Conservation (phyloP, 176 grass and related monocot genomes). For the Oryza rufipogon region DNA sequence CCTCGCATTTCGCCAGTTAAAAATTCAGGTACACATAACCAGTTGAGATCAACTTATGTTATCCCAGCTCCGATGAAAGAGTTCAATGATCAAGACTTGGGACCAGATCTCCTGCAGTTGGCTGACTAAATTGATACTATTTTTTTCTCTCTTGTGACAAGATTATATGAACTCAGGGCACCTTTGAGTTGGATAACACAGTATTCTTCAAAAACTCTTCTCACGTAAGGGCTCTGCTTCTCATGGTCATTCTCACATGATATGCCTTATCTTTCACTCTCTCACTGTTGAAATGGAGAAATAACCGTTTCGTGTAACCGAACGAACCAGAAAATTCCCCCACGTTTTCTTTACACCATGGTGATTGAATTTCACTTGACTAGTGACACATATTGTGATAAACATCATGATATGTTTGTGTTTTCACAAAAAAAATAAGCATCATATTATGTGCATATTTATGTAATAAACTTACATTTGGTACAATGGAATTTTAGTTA, state of each 20-base stretch:
- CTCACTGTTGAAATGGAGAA: too few relatives aligned
- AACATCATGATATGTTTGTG: too few relatives aligned
- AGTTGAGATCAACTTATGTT: constrained; percentile 44
- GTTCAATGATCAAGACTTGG: constrained; percentile 65
- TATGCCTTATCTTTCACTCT: too few relatives aligned
- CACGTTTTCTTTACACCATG: too few relatives aligned
- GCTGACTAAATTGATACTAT: too few relatives aligned
- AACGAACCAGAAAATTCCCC: too few relatives aligned
- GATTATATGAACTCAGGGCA: constrained; percentile 69
- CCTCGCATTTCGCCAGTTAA: constrained; percentile 65
- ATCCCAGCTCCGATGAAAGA: constrained; percentile 65
- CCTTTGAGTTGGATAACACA: constrained; percentile 79
- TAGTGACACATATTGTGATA: too few relatives aligned
- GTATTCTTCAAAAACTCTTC: constrained; percentile 57
- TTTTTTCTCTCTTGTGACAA: constrained; percentile 86
- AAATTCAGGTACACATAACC: not conserved
- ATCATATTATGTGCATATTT: not conserved
- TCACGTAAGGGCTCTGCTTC: constrained; percentile 40
- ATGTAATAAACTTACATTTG: not conserved
- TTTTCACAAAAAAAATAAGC: too few relatives aligned
- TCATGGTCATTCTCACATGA: not conserved
- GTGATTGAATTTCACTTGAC: too few relatives aligned
- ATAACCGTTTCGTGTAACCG: too few relatives aligned
- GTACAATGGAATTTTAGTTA: not conserved
- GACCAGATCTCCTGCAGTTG: constrained; percentile 49